Conservation (phyloP, 192 early-diverging fungal species). For the Backusella morwellensis region DNA sequence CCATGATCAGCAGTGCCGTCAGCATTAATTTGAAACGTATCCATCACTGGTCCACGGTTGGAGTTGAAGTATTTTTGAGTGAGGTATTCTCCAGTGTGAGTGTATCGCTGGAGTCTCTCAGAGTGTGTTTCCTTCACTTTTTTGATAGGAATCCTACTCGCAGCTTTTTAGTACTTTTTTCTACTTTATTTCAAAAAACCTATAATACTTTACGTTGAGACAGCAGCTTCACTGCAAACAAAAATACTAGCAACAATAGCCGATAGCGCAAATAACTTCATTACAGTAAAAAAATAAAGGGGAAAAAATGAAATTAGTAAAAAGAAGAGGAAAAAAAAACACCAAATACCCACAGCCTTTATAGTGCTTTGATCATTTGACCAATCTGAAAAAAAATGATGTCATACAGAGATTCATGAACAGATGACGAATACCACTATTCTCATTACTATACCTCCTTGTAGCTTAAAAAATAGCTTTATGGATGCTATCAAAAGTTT, state of each 20-base stretch:
- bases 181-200: not conserved
- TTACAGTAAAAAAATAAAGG: not conserved
- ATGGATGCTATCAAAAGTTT: not conserved
- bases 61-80: slow-evolving; percentile 78
- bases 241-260: slow-evolving; percentile 22
- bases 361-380: slow-evolving; percentile 6
- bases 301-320: not conserved
- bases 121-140: slow-evolving; percentile 62
- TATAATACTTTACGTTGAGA: slow-evolving; percentile 23
- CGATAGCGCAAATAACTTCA: slow-evolving; percentile 36
- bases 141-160: slow-evolving; percentile 57
- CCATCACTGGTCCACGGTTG: slow-evolving; percentile 19
- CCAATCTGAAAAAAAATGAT: not conserved
- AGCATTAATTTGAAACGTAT: slow-evolving; percentile 49
- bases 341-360: slow-evolving; percentile 5
- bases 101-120: slow-evolving; percentile 60
- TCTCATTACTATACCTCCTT: not conserved
- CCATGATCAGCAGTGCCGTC: slow-evolving; percentile 60
- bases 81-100: slow-evolving; percentile 63
- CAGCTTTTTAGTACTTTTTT: not conserved
- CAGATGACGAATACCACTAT: slow-evolving; percentile 3
- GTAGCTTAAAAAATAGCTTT: not conserved
- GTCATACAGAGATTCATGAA: not conserved
- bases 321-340: not conserved
- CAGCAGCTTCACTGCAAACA: slow-evolving; percentile 19